Percentiles rank a stretch among this genome's conserved stretches.
Evolutionary conservation across 306 rosid species (phyloP).

Genomic region (Gastrolobium villosum): DNA sequence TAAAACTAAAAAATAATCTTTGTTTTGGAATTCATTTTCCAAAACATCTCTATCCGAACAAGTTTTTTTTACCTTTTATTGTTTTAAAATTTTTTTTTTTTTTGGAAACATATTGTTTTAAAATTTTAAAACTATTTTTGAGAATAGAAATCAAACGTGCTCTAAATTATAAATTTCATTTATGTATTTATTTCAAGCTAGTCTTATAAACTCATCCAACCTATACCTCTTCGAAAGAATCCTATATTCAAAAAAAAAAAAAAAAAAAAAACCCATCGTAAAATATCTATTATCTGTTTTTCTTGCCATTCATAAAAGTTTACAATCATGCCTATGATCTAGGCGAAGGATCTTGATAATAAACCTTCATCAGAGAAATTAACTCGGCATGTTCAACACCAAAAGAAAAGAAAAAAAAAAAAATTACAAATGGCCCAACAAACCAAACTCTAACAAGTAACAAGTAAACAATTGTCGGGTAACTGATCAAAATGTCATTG

Average conservation of each 20-base stretch:
- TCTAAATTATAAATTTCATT: background rate
- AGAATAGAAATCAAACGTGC: background rate
- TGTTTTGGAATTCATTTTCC: too few species aligned
- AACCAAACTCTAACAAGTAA: conserved; percentile 25
- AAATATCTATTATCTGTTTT: too few species aligned
- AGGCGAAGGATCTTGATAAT: background rate
- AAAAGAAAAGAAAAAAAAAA: background rate
- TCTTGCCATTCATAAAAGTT: background rate
- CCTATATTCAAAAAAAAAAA: background rate
- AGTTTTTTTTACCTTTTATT: too few species aligned
- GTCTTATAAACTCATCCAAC: background rate
- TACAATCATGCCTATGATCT: background rate
- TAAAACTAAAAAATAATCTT: too few species aligned
- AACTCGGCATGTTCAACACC: background rate
- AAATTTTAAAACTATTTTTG: too few species aligned
- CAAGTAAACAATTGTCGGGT: conserved; percentile 25
- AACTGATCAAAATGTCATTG: too few species aligned
- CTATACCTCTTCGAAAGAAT: background rate
- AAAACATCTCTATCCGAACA: too few species aligned
- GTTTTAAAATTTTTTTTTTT: too few species aligned
- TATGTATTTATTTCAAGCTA: conserved; percentile 8
- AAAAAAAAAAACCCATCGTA: background rate
- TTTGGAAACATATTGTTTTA: too few species aligned
- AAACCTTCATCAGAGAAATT: background rate
- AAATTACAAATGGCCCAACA: background rate